Evolutionary conservation across 1,284 basidiomycete genomes (phyloP), one percentile per base, ranked within the genome.

Genomic region (Ustilago cynodontis): DNA sequence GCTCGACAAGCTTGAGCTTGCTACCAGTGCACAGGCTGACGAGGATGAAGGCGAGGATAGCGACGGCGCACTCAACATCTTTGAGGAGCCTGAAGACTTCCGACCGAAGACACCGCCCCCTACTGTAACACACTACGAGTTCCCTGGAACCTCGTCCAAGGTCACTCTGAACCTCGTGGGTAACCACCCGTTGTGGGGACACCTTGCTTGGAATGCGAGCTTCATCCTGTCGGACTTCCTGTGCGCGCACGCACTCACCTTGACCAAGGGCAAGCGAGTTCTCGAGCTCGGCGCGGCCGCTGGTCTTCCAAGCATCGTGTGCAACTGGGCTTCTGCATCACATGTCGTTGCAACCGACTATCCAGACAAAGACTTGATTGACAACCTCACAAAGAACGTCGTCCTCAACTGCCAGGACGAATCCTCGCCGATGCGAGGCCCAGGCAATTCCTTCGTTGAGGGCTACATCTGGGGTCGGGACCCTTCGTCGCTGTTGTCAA

Each of bases 211-310:
- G 85, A 91, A 87, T 18, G 86, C 87, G 29, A 83, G 86, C n/a
- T 87, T 85, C 37, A 84, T 83, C 33, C 70, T 87, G 22, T 79
- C 86, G 4, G 79, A 78, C 29, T 87, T 84, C 64, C 78, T 87
- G 29, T 81, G 86, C 49, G 68, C 74, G 16, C 68, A 88, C 22
- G 88, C 91, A 50, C 79, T 81, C 0, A 85, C 88, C 0, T 75
- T 88, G 3, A 84, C 87, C 8, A 60, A 77, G 9, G 87, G 82
- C 16, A 87, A 87, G 61, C 87, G 85, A 29, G 91, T 98, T 0
- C 88, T 98, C 2, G 96, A 99, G 86, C 90, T 98, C 0, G 96
- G 96, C 0, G 96, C 96, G 0, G 96, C 94, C 0, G 94, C 94
- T 1, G 95, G 92, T 0, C 87, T 98, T 18, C 96, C 96, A 0